Percentiles rank a stretch among this genome's conserved stretches.
These are phyloP conservation scores for Saccharum hybrid DNA, from an alignment of 202 grass and related monocot species.

Conservation along the genomic window DNA sequence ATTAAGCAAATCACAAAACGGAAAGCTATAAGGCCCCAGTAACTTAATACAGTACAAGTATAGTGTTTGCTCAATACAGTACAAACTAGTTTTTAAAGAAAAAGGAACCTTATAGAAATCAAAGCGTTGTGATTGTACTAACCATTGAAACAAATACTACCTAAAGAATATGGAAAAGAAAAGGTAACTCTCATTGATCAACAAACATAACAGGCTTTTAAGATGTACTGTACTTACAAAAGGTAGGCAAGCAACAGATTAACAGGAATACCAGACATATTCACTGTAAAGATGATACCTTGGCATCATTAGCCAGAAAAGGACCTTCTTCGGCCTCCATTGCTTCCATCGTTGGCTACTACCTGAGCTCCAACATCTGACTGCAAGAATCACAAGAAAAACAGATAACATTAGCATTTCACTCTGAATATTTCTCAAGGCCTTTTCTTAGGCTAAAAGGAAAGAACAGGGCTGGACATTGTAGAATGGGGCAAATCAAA, in stretches of 20 bases:
- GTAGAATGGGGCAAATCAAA: constrained; percentile 30
- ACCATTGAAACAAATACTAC: background rate
- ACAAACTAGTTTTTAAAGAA: background rate
- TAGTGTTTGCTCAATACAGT: background rate
- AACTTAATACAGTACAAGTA: background rate
- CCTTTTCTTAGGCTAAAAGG: background rate
- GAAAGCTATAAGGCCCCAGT: background rate
- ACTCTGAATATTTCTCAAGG: constrained; percentile 5
- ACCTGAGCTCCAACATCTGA: constrained; percentile 51
- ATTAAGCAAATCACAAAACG: background rate
- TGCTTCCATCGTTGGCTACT: constrained; percentile 56
- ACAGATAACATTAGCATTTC: constrained; percentile 24
- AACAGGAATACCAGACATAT: constrained; percentile 10
- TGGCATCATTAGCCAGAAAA: constrained; percentile 79
- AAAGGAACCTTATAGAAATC: constrained; percentile 4
- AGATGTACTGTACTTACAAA: constrained; percentile 10
- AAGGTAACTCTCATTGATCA: constrained; percentile 28
- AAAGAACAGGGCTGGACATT: constrained; percentile 19
- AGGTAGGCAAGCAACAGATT: background rate
- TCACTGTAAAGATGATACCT: constrained; percentile 57
- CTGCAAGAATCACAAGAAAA: constrained; percentile 38
- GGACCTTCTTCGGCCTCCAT: constrained; percentile 64
- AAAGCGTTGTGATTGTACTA: background rate
- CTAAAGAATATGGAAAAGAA: background rate
- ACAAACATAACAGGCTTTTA: constrained; percentile 4